Base-by-base conservation (phyloP, 2,329 filamentous ascomycete genomes). In the Boeremia lycopersici region DNA sequence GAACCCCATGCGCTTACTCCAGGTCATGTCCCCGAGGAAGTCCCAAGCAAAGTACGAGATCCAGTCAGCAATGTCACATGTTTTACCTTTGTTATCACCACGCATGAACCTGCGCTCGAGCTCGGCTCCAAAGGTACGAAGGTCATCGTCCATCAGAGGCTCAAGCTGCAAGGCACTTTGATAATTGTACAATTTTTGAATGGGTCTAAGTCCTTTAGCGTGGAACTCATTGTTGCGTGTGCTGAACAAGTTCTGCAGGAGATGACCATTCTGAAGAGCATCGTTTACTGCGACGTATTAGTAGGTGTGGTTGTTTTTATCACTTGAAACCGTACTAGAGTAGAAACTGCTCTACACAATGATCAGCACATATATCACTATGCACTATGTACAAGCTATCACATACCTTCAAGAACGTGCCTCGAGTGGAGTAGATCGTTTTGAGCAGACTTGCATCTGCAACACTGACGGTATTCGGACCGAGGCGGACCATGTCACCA, bases 1-100 rank as follows among this genome's bases (percentile, higher is more conserved):
- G 59, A 79, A 79, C 0, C 77, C 78, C 7, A 78, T 67, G n/a
- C 69, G 70, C 56, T 74, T 72, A 15, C 71, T 70, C 57, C 77
- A 79, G 0, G 73, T 76, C 47, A 79, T 62, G 36, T 78, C 72
- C 1, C 74, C 74, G 0, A 80, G 61, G 6, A 78, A 63, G 38
- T 65, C 61, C 59, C 61, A 68, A 23, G 67, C 58, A 49, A 71
- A 70, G 47, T 59, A 73, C 6, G 62, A 70, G 29, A 73, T 67
- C 71, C 68, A 72, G 29, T 72, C 65, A 3, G 65, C 61, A 25
- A 73, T 69, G 51, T 71, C 69, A 57, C 67, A 70, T 2, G 67
- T 64, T 46, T 67, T 67, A 26, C 61, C 64, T 23, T 56, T 41
- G 38, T 69, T 70, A 3, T 42, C 63, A 11, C 61, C 67, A 15